Conservation (phyloP, 345 rosid genomes). For the Linum trigynum region DNA sequence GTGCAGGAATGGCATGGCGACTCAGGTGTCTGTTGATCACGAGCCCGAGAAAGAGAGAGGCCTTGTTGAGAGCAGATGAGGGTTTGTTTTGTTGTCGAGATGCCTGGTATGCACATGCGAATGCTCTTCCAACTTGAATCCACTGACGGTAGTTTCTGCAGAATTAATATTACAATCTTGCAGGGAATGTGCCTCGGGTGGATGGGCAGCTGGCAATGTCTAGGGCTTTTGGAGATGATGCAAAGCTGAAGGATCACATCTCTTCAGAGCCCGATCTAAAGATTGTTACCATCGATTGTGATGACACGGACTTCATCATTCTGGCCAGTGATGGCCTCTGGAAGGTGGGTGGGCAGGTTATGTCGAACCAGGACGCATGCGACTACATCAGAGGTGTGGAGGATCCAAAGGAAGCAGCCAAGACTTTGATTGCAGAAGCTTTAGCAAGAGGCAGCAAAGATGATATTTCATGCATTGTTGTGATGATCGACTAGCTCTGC, state of each 20-base stretch:
- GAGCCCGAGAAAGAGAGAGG: slow-evolving; percentile 36
- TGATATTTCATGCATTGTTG: slow-evolving; percentile 40
- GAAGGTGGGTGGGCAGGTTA: slow-evolving; percentile 42
- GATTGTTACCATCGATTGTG: slow-evolving; percentile 14
- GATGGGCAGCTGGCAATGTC: slow-evolving; percentile 42
- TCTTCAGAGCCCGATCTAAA: slow-evolving; percentile 33
- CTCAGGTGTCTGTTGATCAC: slow-evolving; percentile 38
- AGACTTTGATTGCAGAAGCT: slow-evolving; percentile 28
- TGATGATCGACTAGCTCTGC: slow-evolving; percentile 8
- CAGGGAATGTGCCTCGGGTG: slow-evolving; percentile 35
- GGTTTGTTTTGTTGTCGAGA: slow-evolving; percentile 29
- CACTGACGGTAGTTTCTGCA: no score
- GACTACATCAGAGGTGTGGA: slow-evolving; percentile 13
- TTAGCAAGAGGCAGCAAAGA: slow-evolving; percentile 27
- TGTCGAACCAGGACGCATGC: slow-evolving; percentile 39
- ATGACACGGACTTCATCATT: slow-evolving; percentile 28
- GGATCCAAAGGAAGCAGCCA: slow-evolving; percentile 26
- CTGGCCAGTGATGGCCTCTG: slow-evolving; percentile 53
- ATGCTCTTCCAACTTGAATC: no score
- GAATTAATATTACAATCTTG: neutral
- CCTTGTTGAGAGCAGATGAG: slow-evolving; percentile 42
- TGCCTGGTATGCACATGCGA: slow-evolving; percentile 15
- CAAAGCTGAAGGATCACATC: slow-evolving; percentile 35
- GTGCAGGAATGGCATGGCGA: slow-evolving; percentile 26
- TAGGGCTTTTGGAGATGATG: slow-evolving; percentile 51